These are phyloP conservation scores for Gryganskiella cystojenkinii DNA, from an alignment of 192 early-diverging fungal species.

Conservation along the genomic window DNA sequence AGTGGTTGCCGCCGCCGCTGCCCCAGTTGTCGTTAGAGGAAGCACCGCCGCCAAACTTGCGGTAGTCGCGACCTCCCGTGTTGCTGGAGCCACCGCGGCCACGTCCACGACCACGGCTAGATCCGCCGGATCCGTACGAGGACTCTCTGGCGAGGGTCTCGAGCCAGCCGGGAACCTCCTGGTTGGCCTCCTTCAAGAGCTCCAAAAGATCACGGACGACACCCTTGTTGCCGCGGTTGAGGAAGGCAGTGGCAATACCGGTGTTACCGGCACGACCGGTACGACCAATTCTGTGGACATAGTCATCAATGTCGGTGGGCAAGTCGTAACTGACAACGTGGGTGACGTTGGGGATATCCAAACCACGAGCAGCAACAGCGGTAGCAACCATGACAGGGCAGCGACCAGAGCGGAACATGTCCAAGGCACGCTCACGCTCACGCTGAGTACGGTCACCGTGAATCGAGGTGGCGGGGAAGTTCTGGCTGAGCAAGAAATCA, in stretches of 20 bases:
- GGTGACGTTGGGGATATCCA: slow-evolving; percentile 87
- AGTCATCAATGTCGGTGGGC: slow-evolving; percentile 96
- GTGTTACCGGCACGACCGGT: slow-evolving; percentile 97
- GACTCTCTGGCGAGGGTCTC: slow-evolving; percentile 74
- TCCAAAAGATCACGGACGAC: slow-evolving; percentile 89
- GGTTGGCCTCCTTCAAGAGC: slow-evolving; percentile 92
- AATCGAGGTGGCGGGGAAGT: slow-evolving; percentile 93
- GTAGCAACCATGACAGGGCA: slow-evolving; percentile 94
- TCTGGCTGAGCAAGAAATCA: slow-evolving; percentile 78
- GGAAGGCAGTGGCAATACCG: slow-evolving; percentile 94
- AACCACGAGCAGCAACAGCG: slow-evolving; percentile 95
- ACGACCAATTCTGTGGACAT: slow-evolving; percentile 98
- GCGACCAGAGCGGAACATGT: slow-evolving; percentile 86
- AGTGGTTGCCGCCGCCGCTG: slow-evolving; percentile 48
- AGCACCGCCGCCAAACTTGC: slow-evolving; percentile 54
- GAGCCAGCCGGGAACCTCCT: slow-evolving; percentile 90
- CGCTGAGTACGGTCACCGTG: slow-evolving; percentile 97
- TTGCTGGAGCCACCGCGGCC: slow-evolving; percentile 63
- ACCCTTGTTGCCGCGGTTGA: slow-evolving; percentile 87
- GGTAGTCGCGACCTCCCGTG: slow-evolving; percentile 41
- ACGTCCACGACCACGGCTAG: slow-evolving; percentile 59
- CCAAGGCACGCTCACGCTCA: slow-evolving; percentile 93
- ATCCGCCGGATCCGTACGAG: slow-evolving; percentile 51
- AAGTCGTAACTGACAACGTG: slow-evolving; percentile 97
- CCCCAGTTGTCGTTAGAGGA: slow-evolving; percentile 54